These are phyloP conservation scores for Lablab purpureus DNA, from an alignment of 306 rosid genomes.

Conservation along the genomic window DNA sequence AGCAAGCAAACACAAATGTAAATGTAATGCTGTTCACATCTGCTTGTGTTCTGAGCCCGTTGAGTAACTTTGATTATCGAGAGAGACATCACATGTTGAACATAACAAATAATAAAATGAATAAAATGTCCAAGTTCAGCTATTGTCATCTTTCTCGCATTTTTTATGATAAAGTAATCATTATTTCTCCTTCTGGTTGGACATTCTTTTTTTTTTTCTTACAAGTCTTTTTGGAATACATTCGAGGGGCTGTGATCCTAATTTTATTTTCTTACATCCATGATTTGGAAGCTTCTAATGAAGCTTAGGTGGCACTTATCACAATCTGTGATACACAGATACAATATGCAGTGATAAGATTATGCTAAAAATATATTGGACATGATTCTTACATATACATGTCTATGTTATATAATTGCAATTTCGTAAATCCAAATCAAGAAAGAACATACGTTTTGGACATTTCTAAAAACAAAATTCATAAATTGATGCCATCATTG, in stretches of 20 bases:
- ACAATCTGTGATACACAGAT: neutral
- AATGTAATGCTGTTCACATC: conserved; percentile 34
- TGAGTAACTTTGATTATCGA: conserved; percentile 35
- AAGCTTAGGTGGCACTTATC: neutral
- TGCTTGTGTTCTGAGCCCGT: conserved; percentile 33
- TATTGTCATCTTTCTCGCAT: conserved; percentile 29
- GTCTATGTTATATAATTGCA: too few species aligned
- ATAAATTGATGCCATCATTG: too few species aligned
- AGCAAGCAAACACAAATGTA: conserved; percentile 21
- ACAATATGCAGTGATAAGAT: too few species aligned
- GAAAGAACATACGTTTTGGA: neutral
- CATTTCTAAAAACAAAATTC: neutral
- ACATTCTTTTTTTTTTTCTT: neutral
- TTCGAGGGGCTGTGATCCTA: neutral
- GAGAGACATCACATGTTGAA: conserved; percentile 29
- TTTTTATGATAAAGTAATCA: conserved; percentile 29
- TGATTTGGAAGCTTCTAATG: conserved; percentile 27
- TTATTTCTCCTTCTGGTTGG: conserved; percentile 13
- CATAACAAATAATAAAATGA: conserved; percentile 21
- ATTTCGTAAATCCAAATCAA: too few species aligned
- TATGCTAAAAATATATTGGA: too few species aligned
- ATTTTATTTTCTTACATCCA: neutral
- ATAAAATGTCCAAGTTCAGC: conserved; percentile 3
- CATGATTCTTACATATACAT: too few species aligned
- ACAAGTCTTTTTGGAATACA: neutral